Evolutionary conservation across 495 filamentous ascomycete species (phyloP), one percentile per base, ranked within the genome.

Genomic region (Talaromyces adpressus): DNA sequence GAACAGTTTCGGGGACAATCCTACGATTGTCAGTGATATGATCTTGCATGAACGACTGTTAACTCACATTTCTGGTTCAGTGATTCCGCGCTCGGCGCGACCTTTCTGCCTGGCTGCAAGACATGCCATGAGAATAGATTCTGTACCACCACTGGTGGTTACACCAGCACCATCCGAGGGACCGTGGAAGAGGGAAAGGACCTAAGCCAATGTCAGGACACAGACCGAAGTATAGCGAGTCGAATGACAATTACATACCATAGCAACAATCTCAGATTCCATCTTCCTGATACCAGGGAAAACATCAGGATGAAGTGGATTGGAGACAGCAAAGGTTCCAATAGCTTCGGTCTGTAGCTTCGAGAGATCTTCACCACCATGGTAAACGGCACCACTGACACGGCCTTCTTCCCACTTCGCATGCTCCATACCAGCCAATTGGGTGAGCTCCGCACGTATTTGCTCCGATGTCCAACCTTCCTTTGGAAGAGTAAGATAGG

Each of bases 271-370:
- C 79, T 99, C 94, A 30, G 94, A 93, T 77, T 99, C 94, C 94
- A 99, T 99, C 81, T 99, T 99, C 68, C 94, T 81, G 30, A 99
- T 92, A 39, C 93, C 94, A 49, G 94, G 94, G 77, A 99, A 99
- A 41, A 98, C 92, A 78, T 99, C 94, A 34, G 94, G 94, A 77
- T 99, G 94, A 67, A 99, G 90, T n/a, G 94, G 94, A 74, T 99
- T 99, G n/a, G 90, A 81, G 16, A 98, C 94, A 54, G 91, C 92
- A 71, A 99, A 99, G 71, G 87, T 89, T 39, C 88, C 87, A 75
- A 92, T 98, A 8, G 94, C 93, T 72, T 97, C 91, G 14, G 89
- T 87, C 77, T 99, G 94, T 18, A 99, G 77, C 71, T 89, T 85
- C 65, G 91, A 75, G 63, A 99, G 75, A 16, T 91, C 87, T 59